Conservation (phyloP, 1,284 basidiomycete genomes). For the Athelia psychrophila region DNA sequence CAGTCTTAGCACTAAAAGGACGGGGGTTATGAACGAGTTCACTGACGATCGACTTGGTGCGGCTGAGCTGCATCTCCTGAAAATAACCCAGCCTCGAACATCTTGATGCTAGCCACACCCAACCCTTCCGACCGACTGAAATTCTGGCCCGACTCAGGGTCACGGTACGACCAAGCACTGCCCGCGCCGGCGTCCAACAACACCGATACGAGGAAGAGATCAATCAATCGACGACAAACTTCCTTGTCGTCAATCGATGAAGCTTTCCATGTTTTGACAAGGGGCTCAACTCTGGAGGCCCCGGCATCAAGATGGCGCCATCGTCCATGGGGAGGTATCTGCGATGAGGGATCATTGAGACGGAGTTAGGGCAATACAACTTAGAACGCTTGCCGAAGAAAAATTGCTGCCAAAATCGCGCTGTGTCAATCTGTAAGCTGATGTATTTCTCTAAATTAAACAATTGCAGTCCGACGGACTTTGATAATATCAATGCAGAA, state of each 20-base stretch:
- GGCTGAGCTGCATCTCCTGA: constrained; percentile 64
- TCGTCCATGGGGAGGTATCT: constrained; percentile 90
- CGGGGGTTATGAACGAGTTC: constrained; percentile 11
- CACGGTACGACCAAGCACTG: constrained; percentile 77
- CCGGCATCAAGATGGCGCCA: constrained; percentile 87
- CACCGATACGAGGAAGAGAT: constrained; percentile 92
- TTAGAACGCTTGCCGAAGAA: constrained; percentile 44
- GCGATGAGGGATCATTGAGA: constrained; percentile 4
- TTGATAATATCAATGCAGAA: constrained; percentile 84
- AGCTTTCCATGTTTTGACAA: constrained; percentile 54
- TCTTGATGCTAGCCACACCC: constrained; percentile 88
- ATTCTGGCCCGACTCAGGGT: constrained; percentile 51
- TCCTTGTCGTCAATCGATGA: constrained; percentile 52
- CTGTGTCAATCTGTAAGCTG: constrained; percentile 31
- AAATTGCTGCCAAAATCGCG: constrained; percentile 82
- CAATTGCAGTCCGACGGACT: constrained; percentile 41
- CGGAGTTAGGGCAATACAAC: background rate
- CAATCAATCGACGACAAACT: constrained; percentile 72
- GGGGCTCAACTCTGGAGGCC: constrained; percentile 55
- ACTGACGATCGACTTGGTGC: constrained; percentile 75
- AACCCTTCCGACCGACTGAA: constrained; percentile 87
- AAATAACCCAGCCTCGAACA: constrained; percentile 86
- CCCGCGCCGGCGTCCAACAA: constrained; percentile 94
- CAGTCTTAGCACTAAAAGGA: background rate
- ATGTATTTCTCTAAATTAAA: constrained; percentile 1